A percentile compares a stretch with the other conserved stretches of the same genome.
Conservation (phyloP, 176 grass and related monocot genomes). For the Oryza meridionalis region DNA sequence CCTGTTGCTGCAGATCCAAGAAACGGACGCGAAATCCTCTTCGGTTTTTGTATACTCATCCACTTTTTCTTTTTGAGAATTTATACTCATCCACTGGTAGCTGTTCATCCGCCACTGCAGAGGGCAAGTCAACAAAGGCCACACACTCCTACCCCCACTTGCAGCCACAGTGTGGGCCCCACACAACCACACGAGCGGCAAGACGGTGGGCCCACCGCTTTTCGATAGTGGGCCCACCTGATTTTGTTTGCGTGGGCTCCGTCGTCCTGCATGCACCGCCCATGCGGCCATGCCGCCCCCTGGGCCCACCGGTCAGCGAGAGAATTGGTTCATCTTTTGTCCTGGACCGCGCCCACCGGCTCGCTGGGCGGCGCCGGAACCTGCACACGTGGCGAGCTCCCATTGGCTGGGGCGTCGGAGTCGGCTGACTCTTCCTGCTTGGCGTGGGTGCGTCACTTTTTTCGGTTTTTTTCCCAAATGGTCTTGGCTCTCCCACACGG, state of each 20-base stretch:
- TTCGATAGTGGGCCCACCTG: background rate
- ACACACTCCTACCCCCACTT: conserved; percentile 25
- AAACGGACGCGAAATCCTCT: background rate
- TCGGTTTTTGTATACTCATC: background rate
- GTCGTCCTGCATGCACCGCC: background rate
- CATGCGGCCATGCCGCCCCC: no score
- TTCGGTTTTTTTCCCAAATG: background rate
- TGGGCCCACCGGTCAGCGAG: background rate
- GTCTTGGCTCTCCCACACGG: background rate
- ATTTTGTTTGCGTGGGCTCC: background rate
- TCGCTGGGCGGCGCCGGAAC: conserved; percentile 10
- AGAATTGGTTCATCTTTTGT: background rate
- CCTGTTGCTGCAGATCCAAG: conserved; percentile 15
- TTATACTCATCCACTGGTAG: background rate
- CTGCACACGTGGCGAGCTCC: conserved; percentile 5
- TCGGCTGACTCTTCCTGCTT: conserved; percentile 23
- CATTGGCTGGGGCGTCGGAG: background rate
- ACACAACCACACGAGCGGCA: background rate
- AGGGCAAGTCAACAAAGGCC: conserved; percentile 22
- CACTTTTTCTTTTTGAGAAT: no score
- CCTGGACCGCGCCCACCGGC: background rate
- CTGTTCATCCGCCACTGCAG: conserved; percentile 14
- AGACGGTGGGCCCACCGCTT: background rate
- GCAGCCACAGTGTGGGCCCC: background rate
- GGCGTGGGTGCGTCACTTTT: background rate